These are phyloP conservation scores for Amphicarpaea edgeworthii DNA, from an alignment of 306 rosid species.

Conservation along the genomic window DNA sequence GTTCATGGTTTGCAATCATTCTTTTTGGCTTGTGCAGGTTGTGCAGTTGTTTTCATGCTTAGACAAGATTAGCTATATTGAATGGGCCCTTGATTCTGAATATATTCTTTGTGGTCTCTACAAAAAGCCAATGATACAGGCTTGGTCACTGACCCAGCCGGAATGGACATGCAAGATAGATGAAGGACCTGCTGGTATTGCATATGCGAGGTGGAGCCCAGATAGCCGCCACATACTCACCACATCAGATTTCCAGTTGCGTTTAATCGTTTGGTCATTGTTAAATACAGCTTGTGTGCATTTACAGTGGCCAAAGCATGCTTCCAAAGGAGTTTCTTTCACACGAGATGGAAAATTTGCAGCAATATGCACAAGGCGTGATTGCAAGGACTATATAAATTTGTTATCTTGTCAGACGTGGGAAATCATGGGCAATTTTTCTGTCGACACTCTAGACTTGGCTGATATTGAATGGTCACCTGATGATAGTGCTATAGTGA, in stretches of 20 bases:
- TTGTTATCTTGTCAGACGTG: slow-evolving; percentile 90
- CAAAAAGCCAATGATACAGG: slow-evolving; percentile 95
- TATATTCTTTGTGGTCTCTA: slow-evolving; percentile 96
- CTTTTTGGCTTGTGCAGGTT: slow-evolving; percentile 68
- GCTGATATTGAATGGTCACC: slow-evolving; percentile 98
- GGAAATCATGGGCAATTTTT: slow-evolving; percentile 93
- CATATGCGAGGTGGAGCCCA: slow-evolving; percentile 98
- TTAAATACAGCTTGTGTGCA: slow-evolving; percentile 96
- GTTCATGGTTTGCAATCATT: slow-evolving; percentile 30
- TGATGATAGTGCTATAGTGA: slow-evolving; percentile 93
- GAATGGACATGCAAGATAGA: slow-evolving; percentile 99
- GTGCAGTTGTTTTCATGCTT: slow-evolving; percentile 98
- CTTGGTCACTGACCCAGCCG: slow-evolving; percentile 96
- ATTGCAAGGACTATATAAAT: slow-evolving; percentile 92
- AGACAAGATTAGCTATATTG: slow-evolving; percentile 98
- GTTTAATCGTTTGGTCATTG: slow-evolving; percentile 94
- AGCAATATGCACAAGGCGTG: slow-evolving; percentile 95
- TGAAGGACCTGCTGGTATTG: slow-evolving; percentile 97
- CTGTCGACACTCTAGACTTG: slow-evolving; percentile 92
- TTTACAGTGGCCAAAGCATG: slow-evolving; percentile 94
- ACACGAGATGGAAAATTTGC: slow-evolving; percentile 92
- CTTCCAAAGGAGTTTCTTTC: slow-evolving; percentile 92
- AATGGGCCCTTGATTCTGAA: slow-evolving; percentile 98
- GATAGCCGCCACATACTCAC: slow-evolving; percentile 99
- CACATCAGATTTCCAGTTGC: slow-evolving; percentile 91